Evolutionary conservation across 2,329 filamentous ascomycete genomes (phyloP), one percentile per base, ranked within the genome.

Genomic region (Xenoacremonium recifei): DNA sequence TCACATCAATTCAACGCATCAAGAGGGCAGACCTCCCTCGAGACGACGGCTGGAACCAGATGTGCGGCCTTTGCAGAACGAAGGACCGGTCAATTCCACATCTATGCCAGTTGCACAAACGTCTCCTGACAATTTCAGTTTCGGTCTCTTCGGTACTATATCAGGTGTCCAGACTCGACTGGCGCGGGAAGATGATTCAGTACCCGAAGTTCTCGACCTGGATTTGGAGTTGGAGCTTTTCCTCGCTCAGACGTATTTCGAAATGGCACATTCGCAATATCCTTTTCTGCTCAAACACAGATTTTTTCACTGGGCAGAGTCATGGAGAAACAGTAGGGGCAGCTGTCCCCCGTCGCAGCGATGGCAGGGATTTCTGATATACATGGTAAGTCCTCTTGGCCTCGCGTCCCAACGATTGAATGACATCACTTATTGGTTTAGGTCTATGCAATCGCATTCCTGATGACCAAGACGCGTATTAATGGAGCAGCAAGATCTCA

Each of bases 201-300:
- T 13, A 27, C 23, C 23, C 23, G 23, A 27, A 13, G 13, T 9
- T 27, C 23, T 27, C 13, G 7, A 13, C 23, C 23, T 27, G 13
- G 23, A n/a, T 13, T 10, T 21, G 16, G 35, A 43, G 21, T 31
- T 27, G 17, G 40, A 43, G 29, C 35, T 21, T 16, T 43, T 43
- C n/a, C 36, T 43, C 7, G 35, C 34, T 17, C 35, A 43, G 30
- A 43, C 42, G 4, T 44, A 44, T 20, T 40, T 39, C 16, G 32
- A 40, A n/a, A 39, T 39, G 36, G 42, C 42, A 9, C 42, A 44
- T 39, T 39, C 31, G 16, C 42, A 44, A 20, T 44, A 44, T 16
- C 42, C 42, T 15, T 21, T 44, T 7, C 29, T 44, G 3, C 37
- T 40, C 11, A 40, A 40, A 13, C 42, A 39, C 25, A 13, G 35